phyloP scores from a whole-genome alignment of 768 basidiomycete genomes.

The Pleurotus salmoneostramineus region DNA sequence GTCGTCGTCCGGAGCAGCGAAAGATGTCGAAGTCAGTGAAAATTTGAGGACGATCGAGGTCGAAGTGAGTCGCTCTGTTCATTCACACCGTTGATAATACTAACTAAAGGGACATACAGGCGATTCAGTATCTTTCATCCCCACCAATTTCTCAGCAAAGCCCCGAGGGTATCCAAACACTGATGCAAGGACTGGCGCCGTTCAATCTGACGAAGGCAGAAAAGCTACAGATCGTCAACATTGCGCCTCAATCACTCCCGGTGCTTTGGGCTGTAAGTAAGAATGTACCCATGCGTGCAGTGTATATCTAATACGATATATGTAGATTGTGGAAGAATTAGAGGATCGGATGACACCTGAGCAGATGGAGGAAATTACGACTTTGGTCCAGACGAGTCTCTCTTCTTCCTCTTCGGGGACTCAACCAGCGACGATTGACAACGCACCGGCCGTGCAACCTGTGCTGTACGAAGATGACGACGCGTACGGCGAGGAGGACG shows the following conservation, averaged over 20 bases:
- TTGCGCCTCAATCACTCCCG: slow-evolving; percentile 61
- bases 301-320: not conserved
- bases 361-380: slow-evolving; percentile 63
- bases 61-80: slow-evolving; percentile 47
- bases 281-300: slow-evolving; percentile 80
- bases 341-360: slow-evolving; percentile 72
- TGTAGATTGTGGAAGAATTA: slow-evolving; percentile 93
- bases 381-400: slow-evolving; percentile 46
- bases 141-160: slow-evolving; percentile 69
- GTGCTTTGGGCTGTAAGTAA: slow-evolving; percentile 20
- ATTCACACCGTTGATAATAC: not conserved
- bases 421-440: not conserved
- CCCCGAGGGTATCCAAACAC: slow-evolving; percentile 54
- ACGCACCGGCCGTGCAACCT: not conserved
- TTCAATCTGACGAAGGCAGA: slow-evolving; percentile 86
- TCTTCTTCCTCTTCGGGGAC: slow-evolving; percentile 6
- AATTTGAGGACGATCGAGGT: slow-evolving; percentile 85
- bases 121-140: slow-evolving; percentile 79
- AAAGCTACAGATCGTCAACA: slow-evolving; percentile 89
- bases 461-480: slow-evolving; percentile 15
- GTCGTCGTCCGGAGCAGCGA: slow-evolving; percentile 25
- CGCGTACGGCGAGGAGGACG: slow-evolving; percentile 34
- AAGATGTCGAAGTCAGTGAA: slow-evolving; percentile 60
- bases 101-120: slow-evolving; percentile 38
- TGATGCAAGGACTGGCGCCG: slow-evolving; percentile 63